Conservation (phyloP, 2,329 filamentous ascomycete species). For the Pleoardoris graminearum region DNA sequence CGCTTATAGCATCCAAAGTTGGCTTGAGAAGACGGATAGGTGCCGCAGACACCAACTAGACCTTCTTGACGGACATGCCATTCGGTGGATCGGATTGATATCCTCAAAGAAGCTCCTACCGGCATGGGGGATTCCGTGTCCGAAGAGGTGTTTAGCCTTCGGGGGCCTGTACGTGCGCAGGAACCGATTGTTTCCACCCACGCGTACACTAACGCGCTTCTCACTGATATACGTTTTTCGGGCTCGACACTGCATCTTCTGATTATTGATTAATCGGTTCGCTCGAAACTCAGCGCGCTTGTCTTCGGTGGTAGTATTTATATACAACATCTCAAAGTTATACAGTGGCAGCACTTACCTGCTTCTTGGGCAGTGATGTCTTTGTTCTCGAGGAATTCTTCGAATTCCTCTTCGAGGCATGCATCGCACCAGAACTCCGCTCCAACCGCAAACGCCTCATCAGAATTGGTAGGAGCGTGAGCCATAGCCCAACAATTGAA, state of each 20-base stretch:
- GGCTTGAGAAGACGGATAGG: too few species aligned
- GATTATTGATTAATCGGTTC: neutral
- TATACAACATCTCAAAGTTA: neutral
- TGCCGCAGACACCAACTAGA: too few species aligned
- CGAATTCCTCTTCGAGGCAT: constrained; percentile 1
- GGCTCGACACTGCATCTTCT: neutral
- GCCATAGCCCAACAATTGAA: neutral
- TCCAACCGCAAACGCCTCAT: neutral
- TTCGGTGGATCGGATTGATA: neutral
- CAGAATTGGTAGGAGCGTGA: neutral
- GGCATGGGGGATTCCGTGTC: neutral
- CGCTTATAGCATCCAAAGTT: too few species aligned
- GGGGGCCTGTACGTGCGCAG: neutral
- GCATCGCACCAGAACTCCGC: constrained; percentile 6
- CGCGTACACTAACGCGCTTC: neutral
- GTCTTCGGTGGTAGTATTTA: neutral
- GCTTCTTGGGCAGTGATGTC: neutral
- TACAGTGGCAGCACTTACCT: neutral
- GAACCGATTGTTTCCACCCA: neutral
- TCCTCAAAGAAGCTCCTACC: neutral
- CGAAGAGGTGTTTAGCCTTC: neutral
- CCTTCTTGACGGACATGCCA: neutral
- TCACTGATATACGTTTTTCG: constrained; percentile 3
- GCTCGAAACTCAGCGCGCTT: neutral
- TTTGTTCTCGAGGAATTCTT: neutral